A percentile compares a stretch with the other conserved stretches of the same genome.
Evolutionary conservation across 179 eudicot species (phyloP).

Genomic region (Beta corolliflora): DNA sequence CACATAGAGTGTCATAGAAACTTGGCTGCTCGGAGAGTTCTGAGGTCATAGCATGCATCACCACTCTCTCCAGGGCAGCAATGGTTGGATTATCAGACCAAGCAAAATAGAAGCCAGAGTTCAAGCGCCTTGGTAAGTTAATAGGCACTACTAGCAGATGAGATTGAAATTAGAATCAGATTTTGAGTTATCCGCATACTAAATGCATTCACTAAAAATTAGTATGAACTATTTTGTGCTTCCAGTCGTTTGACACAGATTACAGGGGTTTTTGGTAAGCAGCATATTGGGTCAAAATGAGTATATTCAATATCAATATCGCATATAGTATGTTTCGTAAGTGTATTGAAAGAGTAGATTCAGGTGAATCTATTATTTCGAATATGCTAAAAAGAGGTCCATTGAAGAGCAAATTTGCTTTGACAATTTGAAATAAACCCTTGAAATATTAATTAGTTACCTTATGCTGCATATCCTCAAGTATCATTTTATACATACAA

Average conservation of each 20-base stretch:
- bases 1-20: conserved; percentile 88
- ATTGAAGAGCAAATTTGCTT: background rate
- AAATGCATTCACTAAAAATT: background rate
- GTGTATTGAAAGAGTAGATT: background rate
- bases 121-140: conserved; percentile 86
- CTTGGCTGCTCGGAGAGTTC: conserved; percentile 94
- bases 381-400: background rate
- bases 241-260: background rate
- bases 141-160: conserved; percentile 62
- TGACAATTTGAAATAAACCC: background rate
- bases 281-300: background rate
- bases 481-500: background rate
- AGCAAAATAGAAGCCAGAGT: conserved; percentile 96
- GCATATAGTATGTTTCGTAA: background rate
- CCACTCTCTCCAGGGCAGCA: conserved; percentile 78
- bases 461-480: background rate
- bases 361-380: background rate
- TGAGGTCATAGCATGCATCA: conserved; percentile 77
- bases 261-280: background rate
- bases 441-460: background rate
- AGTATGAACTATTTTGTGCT: background rate
- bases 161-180: conserved; percentile 17
- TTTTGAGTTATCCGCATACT: background rate
- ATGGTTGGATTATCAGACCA: conserved; percentile 72
- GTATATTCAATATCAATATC: background rate